Evolutionary conservation across 768 basidiomycete species (phyloP), one percentile per base, ranked within the genome.

Genomic region (Boletus edulis): DNA sequence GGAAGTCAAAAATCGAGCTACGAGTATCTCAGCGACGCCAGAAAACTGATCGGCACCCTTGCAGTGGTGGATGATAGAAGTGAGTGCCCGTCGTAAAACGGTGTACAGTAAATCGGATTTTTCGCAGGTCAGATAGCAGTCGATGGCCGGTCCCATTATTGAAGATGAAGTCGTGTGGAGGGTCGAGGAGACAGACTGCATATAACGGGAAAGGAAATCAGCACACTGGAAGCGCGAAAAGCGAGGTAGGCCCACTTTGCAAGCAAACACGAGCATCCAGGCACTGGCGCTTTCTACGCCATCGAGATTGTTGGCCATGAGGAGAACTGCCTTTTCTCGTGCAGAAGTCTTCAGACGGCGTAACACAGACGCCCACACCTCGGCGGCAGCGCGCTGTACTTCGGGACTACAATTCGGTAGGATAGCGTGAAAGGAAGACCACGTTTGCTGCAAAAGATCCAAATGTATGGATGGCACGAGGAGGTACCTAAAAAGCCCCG

Each of bases 281-380:
- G 91, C 86, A 45, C 78, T 81, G 8, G 85, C 81, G 58, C 84
- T 84, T 54, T 86, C 84, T 18, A 85, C 70, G 6, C 74, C 78
- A 14, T 73, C 76, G 10, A 81, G 67, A 52, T 79, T 75, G 31
- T 73, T 70, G 2, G 78, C 78, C 65, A 95, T 74, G 14, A 89
- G 54, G 4, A 64, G 60, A 5, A 91, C 77, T 0, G 85, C 81
- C 45, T 76, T 75, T 50, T 81, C 81, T 31, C 88, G 75, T 9
- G 78, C 76, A 13, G 79, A 76, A 2, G 74, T 71, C 68, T 91
- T 90, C 49, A 94, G 72, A 60, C 89, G 79, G 46, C 94, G 77
- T 41, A 96, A 63, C 0, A 87, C 79, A 1, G 82, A 83, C 0
- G 86, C 91, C 95, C 92, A 97, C 4, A 92, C 91, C 64, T 97